Evolutionary conservation across 768 basidiomycete species (phyloP), one percentile per base, ranked within the genome.

Genomic region (Candolleomyces aberdarensis): DNA sequence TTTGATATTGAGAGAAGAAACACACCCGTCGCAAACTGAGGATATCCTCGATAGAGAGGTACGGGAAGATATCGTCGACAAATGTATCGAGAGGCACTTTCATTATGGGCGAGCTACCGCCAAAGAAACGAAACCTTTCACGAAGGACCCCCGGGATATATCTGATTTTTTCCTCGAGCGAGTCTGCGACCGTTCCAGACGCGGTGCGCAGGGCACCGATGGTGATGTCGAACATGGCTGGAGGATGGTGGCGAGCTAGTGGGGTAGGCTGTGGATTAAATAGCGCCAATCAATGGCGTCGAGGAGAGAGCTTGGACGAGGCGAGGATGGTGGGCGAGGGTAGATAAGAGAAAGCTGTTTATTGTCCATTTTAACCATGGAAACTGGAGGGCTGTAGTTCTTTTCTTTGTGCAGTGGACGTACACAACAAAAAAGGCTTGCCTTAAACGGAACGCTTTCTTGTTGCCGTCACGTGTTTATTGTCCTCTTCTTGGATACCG

Each of bases 21-120:
- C 74, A 46, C 59, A 83, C 82, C 63, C 77, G 69, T 57, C 81
- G 76, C n/a, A 84, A 66, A 22, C 71, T 69, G 26, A 83, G 66
- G 32, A 84, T 72, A 58, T 84, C 82, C 60, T 84, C 82, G 6
- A 84, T 68, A 13, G 62, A 58, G 44, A 83, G 68, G 62, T 76
- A 69, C 1, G 70, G 69, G 62, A 82, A 78, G 52, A 84, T 76
- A 32, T 71, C 58, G 58, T 82, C 79, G 29, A 82, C 65, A 39
- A 76, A 74, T 40, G 82, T 67, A 65, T 82, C 81, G 29, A 74
- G 67, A 20, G 75, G 68, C 7, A 80, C 62, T 36, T 70, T 69
- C 44, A 72, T 67, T 59, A 77, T 58, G 41, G 54, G 61, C 17
- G 54, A 54, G 31, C 36, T 15, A 20, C 39, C 57, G 46, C 44